phyloP scores from a whole-genome alignment of 257 asterid genomes.

The Echium plantagineum region DNA sequence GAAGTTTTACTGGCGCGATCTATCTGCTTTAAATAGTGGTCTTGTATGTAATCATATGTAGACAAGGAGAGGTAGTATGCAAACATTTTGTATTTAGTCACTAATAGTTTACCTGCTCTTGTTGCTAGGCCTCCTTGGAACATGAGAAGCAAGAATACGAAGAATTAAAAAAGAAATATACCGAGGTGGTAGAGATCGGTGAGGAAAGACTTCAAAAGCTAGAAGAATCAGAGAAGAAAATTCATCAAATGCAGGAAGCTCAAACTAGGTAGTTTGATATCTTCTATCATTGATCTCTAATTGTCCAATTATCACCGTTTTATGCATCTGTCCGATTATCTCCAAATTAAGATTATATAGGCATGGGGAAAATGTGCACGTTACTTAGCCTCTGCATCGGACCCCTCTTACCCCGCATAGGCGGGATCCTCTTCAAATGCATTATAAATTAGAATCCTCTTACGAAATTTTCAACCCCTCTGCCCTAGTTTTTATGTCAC shows the following conservation, averaged over 20 bases:
- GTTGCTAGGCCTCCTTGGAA: conserved; percentile 48
- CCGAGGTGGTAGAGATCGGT: conserved; percentile 37
- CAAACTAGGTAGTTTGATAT: conserved; percentile 49
- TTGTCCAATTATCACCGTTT: conserved; percentile 3
- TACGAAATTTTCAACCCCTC: too few relatives aligned
- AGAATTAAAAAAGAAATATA: conserved; percentile 54
- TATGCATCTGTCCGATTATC: not conserved
- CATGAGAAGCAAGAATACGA: conserved; percentile 40
- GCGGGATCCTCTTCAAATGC: too few relatives aligned
- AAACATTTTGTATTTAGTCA: not conserved
- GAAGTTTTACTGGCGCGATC: too few relatives aligned
- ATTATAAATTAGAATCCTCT: too few relatives aligned
- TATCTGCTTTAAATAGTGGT: not conserved
- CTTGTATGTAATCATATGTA: not conserved
- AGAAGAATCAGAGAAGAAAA: conserved; percentile 69
- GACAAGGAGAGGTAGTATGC: not conserved
- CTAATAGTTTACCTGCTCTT: not conserved
- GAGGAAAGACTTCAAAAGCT: conserved; percentile 57
- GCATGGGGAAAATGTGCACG: too few relatives aligned
- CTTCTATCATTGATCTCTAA: conserved; percentile 1
- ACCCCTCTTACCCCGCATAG: too few relatives aligned
- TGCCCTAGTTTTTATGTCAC: too few relatives aligned
- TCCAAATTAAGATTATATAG: not conserved
- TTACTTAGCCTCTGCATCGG: too few relatives aligned
- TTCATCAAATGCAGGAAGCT: conserved; percentile 71